Base-by-base conservation (phyloP, 768 basidiomycete genomes). In the Aureoboletus auriporus region DNA sequence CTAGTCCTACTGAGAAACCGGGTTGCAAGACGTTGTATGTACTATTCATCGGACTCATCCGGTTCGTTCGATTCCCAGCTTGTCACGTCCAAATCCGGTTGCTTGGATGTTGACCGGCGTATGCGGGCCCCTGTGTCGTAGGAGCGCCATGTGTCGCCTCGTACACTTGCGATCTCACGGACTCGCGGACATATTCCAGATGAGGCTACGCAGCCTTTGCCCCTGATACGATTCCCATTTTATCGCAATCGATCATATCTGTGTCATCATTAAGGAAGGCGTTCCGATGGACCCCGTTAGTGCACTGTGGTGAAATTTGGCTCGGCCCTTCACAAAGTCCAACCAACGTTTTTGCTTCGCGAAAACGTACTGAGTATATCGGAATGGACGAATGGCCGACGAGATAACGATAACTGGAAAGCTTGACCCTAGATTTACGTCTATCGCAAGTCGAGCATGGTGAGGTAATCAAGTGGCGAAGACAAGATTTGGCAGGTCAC, bases 391-490 rank as follows among this genome's bases (percentile, higher is more conserved):
- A 36, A 20, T 28, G 26, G 12, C 27, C 27, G 49, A 44, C 42
- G 9, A 35, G 20, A 10, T 33, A 29, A 38, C 26, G 20, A 23
- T 23, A 23, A 23, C 20, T 23, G 20, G 2, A 26, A 37, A 33
- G 13, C 6, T 39, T 13, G 34, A 48, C 27, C 37, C 20, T 26
- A 37, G 29, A 48, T 31, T 57, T 50, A 57, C 47, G 49, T 56
- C 28, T 35, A 34, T 20, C 26, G 34, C 33, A 39, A 26, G 42
- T 16, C 34, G n/a, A 26, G 43, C 27, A 33, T 27, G 17, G 39
- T 56, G 50, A 46, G 34, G 54, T 59, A 57, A 60, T 51, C 20
- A 4, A 23, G 35, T 17, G 17, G 16, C 27, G 38, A 40, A 44
- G 28, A 27, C 33, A 39, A 28, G 0, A 6, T 37, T 39, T 16